These are phyloP conservation scores for Teunomyces aglyptinius DNA, from an alignment of 805 yeast genomes.

Conservation along the genomic window DNA sequence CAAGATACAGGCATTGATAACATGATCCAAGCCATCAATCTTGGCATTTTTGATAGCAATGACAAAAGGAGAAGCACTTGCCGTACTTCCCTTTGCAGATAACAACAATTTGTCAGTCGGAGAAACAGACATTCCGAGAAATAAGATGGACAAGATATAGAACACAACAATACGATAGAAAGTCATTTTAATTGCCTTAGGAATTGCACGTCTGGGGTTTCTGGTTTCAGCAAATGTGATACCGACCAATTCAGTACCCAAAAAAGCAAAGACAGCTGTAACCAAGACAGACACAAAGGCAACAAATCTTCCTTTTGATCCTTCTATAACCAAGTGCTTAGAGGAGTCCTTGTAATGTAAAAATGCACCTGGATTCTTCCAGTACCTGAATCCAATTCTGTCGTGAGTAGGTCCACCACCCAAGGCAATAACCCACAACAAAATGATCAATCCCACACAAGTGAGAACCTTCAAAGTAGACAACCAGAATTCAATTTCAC, in stretches of 20 bases:
- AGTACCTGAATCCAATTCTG: slow-evolving; percentile 69
- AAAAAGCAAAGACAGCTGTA: slow-evolving; percentile 66
- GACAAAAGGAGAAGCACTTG: slow-evolving; percentile 82
- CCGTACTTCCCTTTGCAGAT: slow-evolving; percentile 51
- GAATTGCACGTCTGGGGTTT: slow-evolving; percentile 63
- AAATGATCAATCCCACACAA: slow-evolving; percentile 62
- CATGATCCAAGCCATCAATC: slow-evolving; percentile 66
- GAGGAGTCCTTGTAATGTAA: slow-evolving; percentile 44
- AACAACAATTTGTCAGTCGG: slow-evolving; percentile 52
- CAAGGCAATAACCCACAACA: slow-evolving; percentile 61
- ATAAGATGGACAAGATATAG: slow-evolving; percentile 58
- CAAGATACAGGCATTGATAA: slow-evolving; percentile 75
- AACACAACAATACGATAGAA: slow-evolving; percentile 64
- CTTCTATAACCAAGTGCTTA: slow-evolving; percentile 35
- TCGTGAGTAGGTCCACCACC: slow-evolving; percentile 81
- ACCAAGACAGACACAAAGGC: slow-evolving; percentile 62
- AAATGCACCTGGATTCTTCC: slow-evolving; percentile 69
- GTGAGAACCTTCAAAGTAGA: slow-evolving; percentile 64
- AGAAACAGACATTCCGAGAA: slow-evolving; percentile 69
- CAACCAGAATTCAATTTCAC: slow-evolving; percentile 50
- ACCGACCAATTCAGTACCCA: slow-evolving; percentile 70
- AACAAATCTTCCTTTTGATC: slow-evolving; percentile 55
- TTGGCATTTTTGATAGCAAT: slow-evolving; percentile 71
- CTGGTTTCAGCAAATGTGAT: slow-evolving; percentile 73
- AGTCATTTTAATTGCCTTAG: slow-evolving; percentile 68